Conservation (phyloP, 345 rosid genomes). For the Rhodamnia rubescens region DNA sequence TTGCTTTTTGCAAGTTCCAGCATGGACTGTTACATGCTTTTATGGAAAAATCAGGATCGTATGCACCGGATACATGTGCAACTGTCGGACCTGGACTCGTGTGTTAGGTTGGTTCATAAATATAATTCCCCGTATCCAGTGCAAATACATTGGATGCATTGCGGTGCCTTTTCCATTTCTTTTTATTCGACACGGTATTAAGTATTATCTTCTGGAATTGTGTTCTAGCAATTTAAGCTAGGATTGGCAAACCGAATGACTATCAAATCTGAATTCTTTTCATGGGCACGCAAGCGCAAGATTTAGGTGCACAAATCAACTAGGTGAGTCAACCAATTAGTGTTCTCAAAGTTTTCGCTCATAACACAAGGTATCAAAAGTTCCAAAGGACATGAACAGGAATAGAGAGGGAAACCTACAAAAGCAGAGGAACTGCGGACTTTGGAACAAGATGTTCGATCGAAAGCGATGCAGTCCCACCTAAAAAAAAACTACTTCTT, state of each 20-base stretch:
- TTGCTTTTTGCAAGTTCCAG: background rate
- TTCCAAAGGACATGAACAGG: background rate
- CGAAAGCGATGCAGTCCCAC: background rate
- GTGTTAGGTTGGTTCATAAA: background rate
- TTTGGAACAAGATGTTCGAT: background rate
- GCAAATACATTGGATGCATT: background rate
- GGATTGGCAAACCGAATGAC: background rate
- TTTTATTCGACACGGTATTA: background rate
- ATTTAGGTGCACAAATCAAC: background rate
- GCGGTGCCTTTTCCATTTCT: no score
- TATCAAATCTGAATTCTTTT: background rate
- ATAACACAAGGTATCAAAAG: background rate
- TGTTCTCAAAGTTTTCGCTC: background rate
- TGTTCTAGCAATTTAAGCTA: background rate
- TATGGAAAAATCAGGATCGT: background rate
- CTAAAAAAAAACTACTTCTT: background rate
- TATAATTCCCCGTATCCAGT: background rate
- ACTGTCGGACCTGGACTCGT: background rate
- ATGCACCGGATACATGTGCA: rapidly evolving
- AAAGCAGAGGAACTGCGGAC: background rate
- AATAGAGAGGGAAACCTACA: background rate
- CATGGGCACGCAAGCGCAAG: background rate
- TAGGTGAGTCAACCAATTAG: background rate
- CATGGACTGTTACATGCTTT: background rate
- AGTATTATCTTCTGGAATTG: background rate